These are phyloP conservation scores for Wickerhamomyces mucosus DNA, from an alignment of 805 yeast genomes.

Conservation along the genomic window DNA sequence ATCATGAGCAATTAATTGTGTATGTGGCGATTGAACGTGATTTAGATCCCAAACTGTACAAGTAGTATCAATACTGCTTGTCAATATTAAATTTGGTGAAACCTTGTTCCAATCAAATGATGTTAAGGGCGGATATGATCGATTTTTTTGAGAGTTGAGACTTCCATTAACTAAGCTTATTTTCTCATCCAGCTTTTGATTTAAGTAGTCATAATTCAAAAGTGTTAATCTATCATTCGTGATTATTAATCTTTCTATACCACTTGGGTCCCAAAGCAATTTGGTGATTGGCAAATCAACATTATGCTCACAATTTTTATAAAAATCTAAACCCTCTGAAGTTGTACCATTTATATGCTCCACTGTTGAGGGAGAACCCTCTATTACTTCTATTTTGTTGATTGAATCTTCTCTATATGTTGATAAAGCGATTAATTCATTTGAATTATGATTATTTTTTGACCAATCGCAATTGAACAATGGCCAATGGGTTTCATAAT, in stretches of 20 bases:
- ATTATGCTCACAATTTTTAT: constrained; percentile 38
- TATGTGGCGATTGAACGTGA: constrained; percentile 59
- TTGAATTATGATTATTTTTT: constrained; percentile 16
- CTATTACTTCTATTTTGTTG: constrained; percentile 51
- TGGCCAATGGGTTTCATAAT: constrained; percentile 40
- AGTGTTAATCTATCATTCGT: constrained; percentile 65
- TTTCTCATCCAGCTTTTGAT: constrained; percentile 27
- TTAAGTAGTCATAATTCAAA: constrained; percentile 38
- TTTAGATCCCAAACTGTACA: constrained; percentile 92
- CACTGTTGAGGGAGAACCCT: constrained; percentile 21
- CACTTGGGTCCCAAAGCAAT: constrained; percentile 59
- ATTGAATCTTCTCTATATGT: constrained; percentile 71
- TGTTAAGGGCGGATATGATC: constrained; percentile 72
- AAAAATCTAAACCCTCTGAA: constrained; percentile 30
- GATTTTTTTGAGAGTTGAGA: constrained; percentile 30
- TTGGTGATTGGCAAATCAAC: constrained; percentile 65
- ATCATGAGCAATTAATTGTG: constrained; percentile 95
- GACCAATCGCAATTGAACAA: constrained; percentile 45
- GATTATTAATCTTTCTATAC: constrained; percentile 45
- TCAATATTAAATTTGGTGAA: constrained; percentile 63
- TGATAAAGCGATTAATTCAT: constrained; percentile 53
- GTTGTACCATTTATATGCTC: constrained; percentile 19
- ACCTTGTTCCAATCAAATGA: constrained; percentile 86
- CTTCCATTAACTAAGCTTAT: constrained; percentile 31
- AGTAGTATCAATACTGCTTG: constrained; percentile 90